These are phyloP conservation scores for Artemisia annua DNA, from an alignment of 129 eudicot genomes.

Conservation along the genomic window DNA sequence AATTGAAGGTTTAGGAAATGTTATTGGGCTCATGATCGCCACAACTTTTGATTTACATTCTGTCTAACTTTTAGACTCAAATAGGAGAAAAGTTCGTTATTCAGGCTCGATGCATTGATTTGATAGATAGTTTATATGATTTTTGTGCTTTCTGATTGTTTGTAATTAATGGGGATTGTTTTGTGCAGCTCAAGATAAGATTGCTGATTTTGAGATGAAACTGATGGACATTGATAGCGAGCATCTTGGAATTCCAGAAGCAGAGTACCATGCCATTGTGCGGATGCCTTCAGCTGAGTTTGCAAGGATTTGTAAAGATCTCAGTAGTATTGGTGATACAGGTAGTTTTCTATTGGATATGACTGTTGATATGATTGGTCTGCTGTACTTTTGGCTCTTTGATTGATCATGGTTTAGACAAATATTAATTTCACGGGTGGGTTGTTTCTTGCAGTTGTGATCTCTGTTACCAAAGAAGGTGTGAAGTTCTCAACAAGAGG, in stretches of 20 bases:
- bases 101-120: background rate
- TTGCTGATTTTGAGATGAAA: slow-evolving; percentile 94
- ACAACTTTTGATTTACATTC: no score
- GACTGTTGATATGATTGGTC: background rate
- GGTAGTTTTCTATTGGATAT: slow-evolving; percentile 38
- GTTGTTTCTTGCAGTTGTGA: slow-evolving; percentile 63
- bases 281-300: slow-evolving; percentile 90
- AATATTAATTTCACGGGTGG: background rate
- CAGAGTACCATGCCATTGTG: slow-evolving; percentile 84
- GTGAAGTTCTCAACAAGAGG: slow-evolving; percentile 92
- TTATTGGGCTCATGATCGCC: no score
- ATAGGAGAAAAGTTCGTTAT: no score
- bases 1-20: no score
- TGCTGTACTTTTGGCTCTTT: background rate
- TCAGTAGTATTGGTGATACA: slow-evolving; percentile 95
- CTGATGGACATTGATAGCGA: slow-evolving; percentile 98
- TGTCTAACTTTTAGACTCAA: background rate
- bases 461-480: slow-evolving; percentile 94
- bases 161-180: background rate
- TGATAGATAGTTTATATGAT: background rate
- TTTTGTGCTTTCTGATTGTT: no score
- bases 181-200: slow-evolving; percentile 84
- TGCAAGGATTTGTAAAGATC: slow-evolving; percentile 93
- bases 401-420: background rate
- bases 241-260: slow-evolving; percentile 93